phyloP scores from a whole-genome alignment of 495 filamentous ascomycete genomes.

The Hyaloscypha variabilis region DNA sequence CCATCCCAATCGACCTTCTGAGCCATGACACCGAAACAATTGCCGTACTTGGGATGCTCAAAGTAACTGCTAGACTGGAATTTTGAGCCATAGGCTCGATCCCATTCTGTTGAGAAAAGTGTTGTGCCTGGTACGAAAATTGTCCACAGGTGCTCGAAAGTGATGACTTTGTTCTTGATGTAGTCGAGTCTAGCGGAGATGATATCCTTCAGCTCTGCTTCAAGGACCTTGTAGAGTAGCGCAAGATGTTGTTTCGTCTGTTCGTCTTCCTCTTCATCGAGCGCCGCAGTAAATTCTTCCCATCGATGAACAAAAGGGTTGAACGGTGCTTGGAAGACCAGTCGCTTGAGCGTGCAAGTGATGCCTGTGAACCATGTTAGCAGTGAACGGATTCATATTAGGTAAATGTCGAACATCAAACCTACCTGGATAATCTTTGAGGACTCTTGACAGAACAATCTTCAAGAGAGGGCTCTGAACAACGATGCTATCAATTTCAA shows the following conservation, averaged over 20 bases:
- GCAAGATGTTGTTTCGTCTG: slow-evolving; percentile 57
- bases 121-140: slow-evolving; percentile 88
- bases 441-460: slow-evolving; percentile 53
- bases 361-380: slow-evolving; percentile 44
- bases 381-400: slow-evolving; percentile 50
- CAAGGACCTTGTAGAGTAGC: slow-evolving; percentile 56
- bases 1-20: slow-evolving; percentile 61
- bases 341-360: slow-evolving; percentile 57
- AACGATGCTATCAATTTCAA: slow-evolving; percentile 63
- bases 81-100: slow-evolving; percentile 53
- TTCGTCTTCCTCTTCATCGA: slow-evolving; percentile 48
- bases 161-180: slow-evolving; percentile 81
- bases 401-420: slow-evolving; percentile 39
- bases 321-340: slow-evolving; percentile 64
- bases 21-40: slow-evolving; percentile 27
- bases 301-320: slow-evolving; percentile 70
- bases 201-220: slow-evolving; percentile 63
- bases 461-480: slow-evolving; percentile 67
- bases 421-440: slow-evolving; percentile 63
- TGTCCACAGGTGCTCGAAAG: slow-evolving; percentile 87
- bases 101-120: slow-evolving; percentile 70
- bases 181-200: slow-evolving; percentile 81
- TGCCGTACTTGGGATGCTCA: slow-evolving; percentile 36
- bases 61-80: slow-evolving; percentile 51
- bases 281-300: slow-evolving; percentile 51